Evolutionary conservation across 495 filamentous ascomycete species (phyloP), one percentile per base, ranked within the genome.

Genomic region (Aspergillus biplanus): DNA sequence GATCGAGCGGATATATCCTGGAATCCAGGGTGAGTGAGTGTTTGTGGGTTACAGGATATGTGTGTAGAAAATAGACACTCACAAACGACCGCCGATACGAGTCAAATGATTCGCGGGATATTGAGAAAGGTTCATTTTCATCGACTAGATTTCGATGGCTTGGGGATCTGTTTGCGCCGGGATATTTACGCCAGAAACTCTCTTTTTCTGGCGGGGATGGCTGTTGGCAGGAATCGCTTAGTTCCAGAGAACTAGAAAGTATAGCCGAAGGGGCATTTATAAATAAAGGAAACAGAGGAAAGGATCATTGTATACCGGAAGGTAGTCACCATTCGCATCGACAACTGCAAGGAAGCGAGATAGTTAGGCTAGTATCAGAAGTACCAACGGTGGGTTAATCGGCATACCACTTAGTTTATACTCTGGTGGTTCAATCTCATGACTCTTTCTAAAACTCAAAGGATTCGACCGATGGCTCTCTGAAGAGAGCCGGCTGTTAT

Each of bases 71-170:
- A 1, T 27, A 39, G 61, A 27, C 34, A 81, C 90, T 59, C 84
- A 96, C 93, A 80, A 99, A 99, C 61, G 95, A 97, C 64, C 95
- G 88, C 56, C 95, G 86, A 73, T 99, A 99, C 33, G 94, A 97
- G 73, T 99, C 95, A 74, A 98, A 99, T 8, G 93, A 97, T 77
- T 99, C 95, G 67, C 95, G 88, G 34, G 95, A 97, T 76, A 99
- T 99, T 56, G 90, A 92, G 76, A 99, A 99, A 27, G 91, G 93
- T 69, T 98, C 95, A 70, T 92, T 91, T 61, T 94, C 90, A 68
- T 88, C 82, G 59, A 92, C 79, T 59, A 88, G 83, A 67, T 84
- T 87, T 33, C 85, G 84, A 62, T 89, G 90, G 70, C 89, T 90
- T 7, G 90, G 90, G 1, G 88, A 85, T 65, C 83, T 84, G 12